Conservation (phyloP, 805 yeast species). For the Diddensiella caesifluorescens region DNA sequence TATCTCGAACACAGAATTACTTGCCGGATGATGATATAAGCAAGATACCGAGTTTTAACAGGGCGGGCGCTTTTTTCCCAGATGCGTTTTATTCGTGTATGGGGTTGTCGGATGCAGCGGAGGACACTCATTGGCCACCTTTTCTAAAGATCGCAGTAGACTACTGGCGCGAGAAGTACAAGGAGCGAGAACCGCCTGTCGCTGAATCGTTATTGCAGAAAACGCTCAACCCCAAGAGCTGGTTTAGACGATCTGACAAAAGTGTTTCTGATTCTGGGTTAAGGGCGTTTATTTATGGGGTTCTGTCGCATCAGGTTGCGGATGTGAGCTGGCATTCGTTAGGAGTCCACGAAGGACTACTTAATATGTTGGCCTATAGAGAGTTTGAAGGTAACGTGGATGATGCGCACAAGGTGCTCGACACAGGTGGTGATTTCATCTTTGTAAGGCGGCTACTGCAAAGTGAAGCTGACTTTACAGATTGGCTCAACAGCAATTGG, state of each 20-base stretch:
- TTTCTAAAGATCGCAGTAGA: slow-evolving; percentile 45
- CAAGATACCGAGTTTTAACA: slow-evolving; percentile 6
- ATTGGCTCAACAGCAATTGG: slow-evolving; percentile 30
- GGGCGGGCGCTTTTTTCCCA: slow-evolving; percentile 64
- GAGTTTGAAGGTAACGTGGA: slow-evolving; percentile 50
- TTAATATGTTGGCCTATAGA: slow-evolving; percentile 43
- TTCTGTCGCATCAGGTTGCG: slow-evolving; percentile 56
- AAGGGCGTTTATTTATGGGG: slow-evolving; percentile 53
- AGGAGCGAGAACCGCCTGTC: background rate
- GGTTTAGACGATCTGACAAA: background rate
- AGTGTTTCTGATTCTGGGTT: slow-evolving; percentile 25
- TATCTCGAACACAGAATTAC: slow-evolving; percentile 9
- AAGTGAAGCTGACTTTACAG: slow-evolving; percentile 24
- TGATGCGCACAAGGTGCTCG: slow-evolving; percentile 49
- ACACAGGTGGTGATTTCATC: slow-evolving; percentile 61
- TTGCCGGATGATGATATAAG: slow-evolving; percentile 12
- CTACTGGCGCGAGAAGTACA: slow-evolving; percentile 37
- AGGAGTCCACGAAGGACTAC: slow-evolving; percentile 49
- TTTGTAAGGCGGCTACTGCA: slow-evolving; percentile 37
- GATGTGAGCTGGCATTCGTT: slow-evolving; percentile 69
- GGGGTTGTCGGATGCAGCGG: slow-evolving; percentile 48
- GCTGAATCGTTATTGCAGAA: background rate
- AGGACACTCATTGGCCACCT: slow-evolving; percentile 67
- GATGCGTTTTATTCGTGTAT: slow-evolving; percentile 63
- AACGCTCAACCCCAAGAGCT: background rate